Percentiles rank a stretch among this genome's conserved stretches.
Conservation (phyloP, 345 rosid genomes). For the Populus deltoides region DNA sequence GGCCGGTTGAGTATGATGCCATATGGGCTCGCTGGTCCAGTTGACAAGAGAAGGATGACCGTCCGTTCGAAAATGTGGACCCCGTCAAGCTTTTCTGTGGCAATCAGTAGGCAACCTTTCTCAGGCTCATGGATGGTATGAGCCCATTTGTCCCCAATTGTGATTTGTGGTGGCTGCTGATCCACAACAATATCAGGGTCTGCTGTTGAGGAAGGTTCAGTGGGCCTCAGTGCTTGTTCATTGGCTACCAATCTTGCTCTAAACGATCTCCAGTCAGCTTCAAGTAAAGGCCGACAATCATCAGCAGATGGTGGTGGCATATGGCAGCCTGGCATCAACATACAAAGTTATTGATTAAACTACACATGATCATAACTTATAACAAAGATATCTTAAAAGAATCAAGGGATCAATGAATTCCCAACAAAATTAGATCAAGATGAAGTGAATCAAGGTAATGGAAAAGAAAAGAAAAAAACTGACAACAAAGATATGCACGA, state of each 20-base stretch:
- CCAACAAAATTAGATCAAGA: too few species aligned
- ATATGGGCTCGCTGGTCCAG: slow-evolving; percentile 22
- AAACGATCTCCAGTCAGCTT: slow-evolving; percentile 69
- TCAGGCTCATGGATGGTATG: slow-evolving; percentile 32
- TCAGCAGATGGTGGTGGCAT: slow-evolving; percentile 40
- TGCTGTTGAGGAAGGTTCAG: slow-evolving; percentile 30
- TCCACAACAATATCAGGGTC: slow-evolving; percentile 36
- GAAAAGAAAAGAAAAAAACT: not conserved
- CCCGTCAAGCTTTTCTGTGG: slow-evolving; percentile 33
- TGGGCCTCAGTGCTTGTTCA: slow-evolving; percentile 38
- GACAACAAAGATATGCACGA: not conserved
- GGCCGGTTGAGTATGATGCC: slow-evolving; percentile 33
- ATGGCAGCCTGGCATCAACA: slow-evolving; percentile 49
- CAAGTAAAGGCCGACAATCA: slow-evolving; percentile 30
- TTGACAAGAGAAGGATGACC: slow-evolving; percentile 28
- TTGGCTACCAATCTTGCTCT: slow-evolving; percentile 72
- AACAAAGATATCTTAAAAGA: too few species aligned
- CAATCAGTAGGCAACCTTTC: slow-evolving; percentile 31
- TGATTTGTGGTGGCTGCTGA: slow-evolving; percentile 27
- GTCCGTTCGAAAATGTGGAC: slow-evolving; percentile 37
- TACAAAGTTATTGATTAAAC: not conserved
- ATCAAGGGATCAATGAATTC: too few species aligned
- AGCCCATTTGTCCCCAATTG: slow-evolving; percentile 32
- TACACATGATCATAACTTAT: too few species aligned
- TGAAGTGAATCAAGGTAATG: too few species aligned